These are phyloP conservation scores for Pistacia atlantica DNA, from an alignment of 345 rosid genomes.

Conservation along the genomic window DNA sequence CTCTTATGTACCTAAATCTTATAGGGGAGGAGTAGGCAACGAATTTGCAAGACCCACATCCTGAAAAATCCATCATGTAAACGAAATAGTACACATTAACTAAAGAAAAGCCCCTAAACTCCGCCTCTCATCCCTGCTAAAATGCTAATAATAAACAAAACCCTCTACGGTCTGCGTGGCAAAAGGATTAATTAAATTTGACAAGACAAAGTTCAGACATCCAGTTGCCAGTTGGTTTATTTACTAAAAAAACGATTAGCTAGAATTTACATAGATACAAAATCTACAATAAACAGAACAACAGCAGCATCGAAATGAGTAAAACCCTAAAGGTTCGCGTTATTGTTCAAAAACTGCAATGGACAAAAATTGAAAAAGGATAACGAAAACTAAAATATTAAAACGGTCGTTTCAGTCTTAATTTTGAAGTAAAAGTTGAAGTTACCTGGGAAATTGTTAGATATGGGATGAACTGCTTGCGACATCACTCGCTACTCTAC, in stretches of 20 bases:
- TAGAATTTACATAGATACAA: neutral
- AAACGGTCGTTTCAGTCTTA: neutral
- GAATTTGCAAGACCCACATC: neutral
- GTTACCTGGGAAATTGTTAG: conserved; percentile 34
- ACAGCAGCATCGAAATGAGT: neutral
- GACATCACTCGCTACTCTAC: conserved; percentile 22
- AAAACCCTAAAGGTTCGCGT: conserved; percentile 7
- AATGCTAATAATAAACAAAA: neutral
- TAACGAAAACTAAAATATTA: neutral
- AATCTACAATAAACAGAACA: neutral
- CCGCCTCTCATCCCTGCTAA: neutral
- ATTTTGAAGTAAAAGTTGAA: neutral
- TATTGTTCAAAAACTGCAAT: neutral
- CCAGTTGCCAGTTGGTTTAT: neutral
- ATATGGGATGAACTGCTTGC: conserved; percentile 31
- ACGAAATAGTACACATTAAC: neutral
- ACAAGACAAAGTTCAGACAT: neutral
- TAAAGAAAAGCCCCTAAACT: neutral
- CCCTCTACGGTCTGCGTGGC: neutral
- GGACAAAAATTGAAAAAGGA: neutral
- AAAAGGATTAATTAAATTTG: neutral
- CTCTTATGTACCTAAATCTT: neutral
- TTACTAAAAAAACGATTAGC: too few relatives aligned
- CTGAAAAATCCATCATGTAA: neutral
- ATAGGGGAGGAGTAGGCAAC: neutral